phyloP scores from a whole-genome alignment of 306 rosid species.

The Mimosa pudica region DNA sequence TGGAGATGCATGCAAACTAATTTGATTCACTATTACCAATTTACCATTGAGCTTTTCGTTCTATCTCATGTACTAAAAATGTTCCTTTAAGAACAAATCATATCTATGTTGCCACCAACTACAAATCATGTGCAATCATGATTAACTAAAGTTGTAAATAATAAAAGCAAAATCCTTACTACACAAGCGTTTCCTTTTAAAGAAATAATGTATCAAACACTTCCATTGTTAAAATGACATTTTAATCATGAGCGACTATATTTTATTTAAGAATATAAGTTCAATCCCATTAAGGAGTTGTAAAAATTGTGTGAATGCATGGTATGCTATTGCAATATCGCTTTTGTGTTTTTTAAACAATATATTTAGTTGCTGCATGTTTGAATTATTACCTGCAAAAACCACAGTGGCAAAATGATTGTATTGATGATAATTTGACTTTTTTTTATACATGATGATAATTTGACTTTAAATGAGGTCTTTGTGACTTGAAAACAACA shows the following conservation, averaged over 20 bases:
- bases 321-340: not conserved
- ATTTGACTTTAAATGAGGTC: slow-evolving; percentile 5
- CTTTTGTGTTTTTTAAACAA: not conserved
- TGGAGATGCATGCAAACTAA: not conserved
- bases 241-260: not conserved
- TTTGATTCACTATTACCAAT: not conserved
- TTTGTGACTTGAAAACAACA: not conserved
- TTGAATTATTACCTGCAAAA: not conserved
- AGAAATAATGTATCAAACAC: not conserved
- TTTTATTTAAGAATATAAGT: not conserved
- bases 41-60: not conserved
- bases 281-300: not conserved
- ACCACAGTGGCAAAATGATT: slow-evolving; percentile 20
- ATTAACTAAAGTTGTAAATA: not conserved
- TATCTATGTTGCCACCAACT: not conserved
- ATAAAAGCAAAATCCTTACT: not conserved
- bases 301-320: not conserved
- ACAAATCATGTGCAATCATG: too few species aligned
- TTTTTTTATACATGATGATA: not conserved
- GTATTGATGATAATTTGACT: slow-evolving; percentile 9
- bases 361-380: not conserved
- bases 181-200: not conserved
- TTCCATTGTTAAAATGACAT: not conserved
- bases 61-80: not conserved
- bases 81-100: not conserved